These are phyloP conservation scores for Berkeleyomyces rouxiae DNA, from an alignment of 2,329 filamentous ascomycete genomes.

Conservation along the genomic window DNA sequence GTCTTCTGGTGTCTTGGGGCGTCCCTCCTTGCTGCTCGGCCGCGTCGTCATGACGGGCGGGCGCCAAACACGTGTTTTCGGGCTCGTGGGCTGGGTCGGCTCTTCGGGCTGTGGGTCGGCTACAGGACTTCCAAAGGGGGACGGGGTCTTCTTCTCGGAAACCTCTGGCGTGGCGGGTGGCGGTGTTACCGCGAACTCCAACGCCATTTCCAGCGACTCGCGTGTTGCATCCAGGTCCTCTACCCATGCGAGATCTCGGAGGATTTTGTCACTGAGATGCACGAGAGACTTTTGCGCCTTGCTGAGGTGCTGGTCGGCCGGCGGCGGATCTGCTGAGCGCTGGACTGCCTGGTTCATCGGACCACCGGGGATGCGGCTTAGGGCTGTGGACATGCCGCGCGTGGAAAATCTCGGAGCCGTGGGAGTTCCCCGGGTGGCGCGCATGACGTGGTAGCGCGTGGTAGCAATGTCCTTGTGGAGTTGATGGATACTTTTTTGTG, in stretches of 20 bases:
- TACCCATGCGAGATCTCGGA: conserved; percentile 6
- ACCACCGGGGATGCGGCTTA: not conserved
- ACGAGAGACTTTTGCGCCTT: conserved; percentile 9
- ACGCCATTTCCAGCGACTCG: not conserved
- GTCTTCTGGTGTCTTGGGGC: not conserved
- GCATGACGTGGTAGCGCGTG: conserved; percentile 9
- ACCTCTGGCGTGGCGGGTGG: not conserved
- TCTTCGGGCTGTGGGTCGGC: not conserved
- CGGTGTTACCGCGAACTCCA: not conserved
- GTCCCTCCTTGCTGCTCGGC: not conserved
- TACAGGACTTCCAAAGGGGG: not conserved
- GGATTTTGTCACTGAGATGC: conserved; percentile 7
- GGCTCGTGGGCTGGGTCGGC: not conserved
- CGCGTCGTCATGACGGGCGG: conserved; percentile 2
- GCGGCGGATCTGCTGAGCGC: not conserved
- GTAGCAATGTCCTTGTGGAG: conserved; percentile 6
- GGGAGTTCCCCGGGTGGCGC: not conserved
- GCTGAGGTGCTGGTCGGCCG: conserved; percentile 10
- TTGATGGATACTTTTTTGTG: not conserved
- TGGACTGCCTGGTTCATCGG: not conserved
- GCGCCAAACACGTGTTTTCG: conserved; percentile 3
- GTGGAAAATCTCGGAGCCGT: conserved; percentile 2
- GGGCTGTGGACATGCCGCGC: not conserved
- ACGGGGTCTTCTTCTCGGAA: not conserved
- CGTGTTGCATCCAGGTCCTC: conserved; percentile 4